Conservation (phyloP, 352 stramenopile species). For the Phytopythium vexans region DNA sequence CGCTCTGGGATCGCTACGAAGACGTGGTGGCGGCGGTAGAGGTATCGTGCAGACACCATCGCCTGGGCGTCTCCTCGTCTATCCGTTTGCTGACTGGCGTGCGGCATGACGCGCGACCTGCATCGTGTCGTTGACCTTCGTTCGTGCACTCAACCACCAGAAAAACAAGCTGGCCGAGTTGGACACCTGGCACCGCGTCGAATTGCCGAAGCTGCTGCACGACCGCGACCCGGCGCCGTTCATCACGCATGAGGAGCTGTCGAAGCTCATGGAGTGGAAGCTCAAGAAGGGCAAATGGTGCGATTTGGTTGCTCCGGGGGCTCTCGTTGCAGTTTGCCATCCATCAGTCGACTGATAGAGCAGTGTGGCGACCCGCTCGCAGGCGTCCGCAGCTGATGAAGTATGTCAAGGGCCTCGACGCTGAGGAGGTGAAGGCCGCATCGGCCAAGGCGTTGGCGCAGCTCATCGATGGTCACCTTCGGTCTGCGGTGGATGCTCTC, state of each 20-base stretch:
- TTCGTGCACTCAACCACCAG: slow-evolving; percentile 17
- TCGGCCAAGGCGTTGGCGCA: slow-evolving; percentile 37
- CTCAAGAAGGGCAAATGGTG: slow-evolving; percentile 85
- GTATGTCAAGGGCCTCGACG: slow-evolving; percentile 44
- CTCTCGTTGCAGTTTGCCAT: background rate
- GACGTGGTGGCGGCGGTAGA: no score
- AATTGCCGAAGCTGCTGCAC: slow-evolving; percentile 36
- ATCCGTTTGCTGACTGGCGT: no score
- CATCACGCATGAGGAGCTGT: slow-evolving; percentile 51
- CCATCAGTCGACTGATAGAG: background rate
- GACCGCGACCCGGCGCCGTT: slow-evolving; percentile 45
- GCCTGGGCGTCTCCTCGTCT: no score
- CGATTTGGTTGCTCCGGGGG: background rate
- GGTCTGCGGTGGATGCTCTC: slow-evolving; percentile 47
- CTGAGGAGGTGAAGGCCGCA: slow-evolving; percentile 41
- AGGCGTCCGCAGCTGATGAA: slow-evolving; percentile 78
- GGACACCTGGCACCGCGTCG: slow-evolving; percentile 52
- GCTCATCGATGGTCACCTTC: slow-evolving; percentile 24
- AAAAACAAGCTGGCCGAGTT: slow-evolving; percentile 55
- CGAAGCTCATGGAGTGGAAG: slow-evolving; percentile 79
- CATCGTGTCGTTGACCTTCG: slow-evolving; percentile 7
- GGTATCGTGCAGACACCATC: no score
- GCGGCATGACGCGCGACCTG: no score
- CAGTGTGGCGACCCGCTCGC: background rate
- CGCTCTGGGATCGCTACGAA: no score